These are phyloP conservation scores for Scedosporium aurantiacum DNA, from an alignment of 2,329 filamentous ascomycete genomes.

Conservation along the genomic window DNA sequence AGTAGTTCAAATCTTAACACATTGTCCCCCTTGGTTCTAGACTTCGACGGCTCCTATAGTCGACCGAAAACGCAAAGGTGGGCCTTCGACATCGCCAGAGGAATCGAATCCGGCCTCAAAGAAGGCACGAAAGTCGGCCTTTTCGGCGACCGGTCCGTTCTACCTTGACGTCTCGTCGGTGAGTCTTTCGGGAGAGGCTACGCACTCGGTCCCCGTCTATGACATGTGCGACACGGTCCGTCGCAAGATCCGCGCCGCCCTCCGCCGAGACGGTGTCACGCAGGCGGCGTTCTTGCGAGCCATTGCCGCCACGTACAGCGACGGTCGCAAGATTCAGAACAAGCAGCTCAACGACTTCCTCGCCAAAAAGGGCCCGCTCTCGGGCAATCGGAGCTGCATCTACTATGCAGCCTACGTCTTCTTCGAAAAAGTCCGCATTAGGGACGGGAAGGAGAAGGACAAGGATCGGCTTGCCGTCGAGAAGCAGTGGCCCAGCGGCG, in stretches of 20 bases:
- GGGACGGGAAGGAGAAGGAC: conserved; percentile 38
- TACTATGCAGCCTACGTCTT: conserved; percentile 47
- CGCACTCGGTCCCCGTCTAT: conserved; percentile 34
- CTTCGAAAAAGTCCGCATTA: conserved; percentile 47
- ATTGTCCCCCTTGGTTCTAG: background rate
- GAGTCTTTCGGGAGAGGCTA: conserved; percentile 34
- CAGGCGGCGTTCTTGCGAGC: conserved; percentile 40
- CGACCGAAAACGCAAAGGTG: conserved; percentile 18
- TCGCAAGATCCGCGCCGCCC: conserved; percentile 38
- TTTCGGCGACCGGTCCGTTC: conserved; percentile 25
- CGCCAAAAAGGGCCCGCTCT: conserved; percentile 32
- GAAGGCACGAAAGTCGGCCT: conserved; percentile 15
- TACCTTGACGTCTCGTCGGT: conserved; percentile 15
- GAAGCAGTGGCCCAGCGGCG: conserved; percentile 16
- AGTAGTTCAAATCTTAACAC: background rate
- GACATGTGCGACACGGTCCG: conserved; percentile 48
- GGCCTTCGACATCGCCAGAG: conserved; percentile 12
- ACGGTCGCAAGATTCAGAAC: conserved; percentile 26
- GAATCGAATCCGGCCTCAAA: conserved; percentile 14
- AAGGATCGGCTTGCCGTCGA: conserved; percentile 43
- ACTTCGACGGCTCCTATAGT: background rate
- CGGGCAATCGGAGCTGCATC: conserved; percentile 34
- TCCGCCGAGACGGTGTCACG: conserved; percentile 34
- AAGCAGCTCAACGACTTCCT: conserved; percentile 39
- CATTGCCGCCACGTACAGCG: conserved; percentile 29